Base-by-base conservation (phyloP, 2,329 filamentous ascomycete species). In the Scedosporium aurantiacum region DNA sequence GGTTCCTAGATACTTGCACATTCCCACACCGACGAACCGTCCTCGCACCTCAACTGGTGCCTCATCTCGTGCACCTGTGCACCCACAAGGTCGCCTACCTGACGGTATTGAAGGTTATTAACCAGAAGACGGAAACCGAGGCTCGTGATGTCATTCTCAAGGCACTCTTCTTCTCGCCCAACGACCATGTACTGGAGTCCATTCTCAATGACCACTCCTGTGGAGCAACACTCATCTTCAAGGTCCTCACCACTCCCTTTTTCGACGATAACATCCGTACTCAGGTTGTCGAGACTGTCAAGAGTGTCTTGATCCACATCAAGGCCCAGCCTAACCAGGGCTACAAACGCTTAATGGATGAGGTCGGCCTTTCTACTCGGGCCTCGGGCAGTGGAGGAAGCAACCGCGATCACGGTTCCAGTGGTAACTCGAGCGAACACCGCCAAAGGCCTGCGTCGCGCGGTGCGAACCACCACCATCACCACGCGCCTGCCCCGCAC, bases 31-130 rank as follows among this genome's bases (percentile, higher is more conserved):
- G 94, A 65, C 89, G 94, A 63, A 95, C 90, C 25, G 92, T 97
- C 28, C 81, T 99, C 61, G 92, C 94, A 54, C 94, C 94, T 21
- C 86, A 92, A 67, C 84, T 99, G 25, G 91, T 97, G 16, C 92
- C 94, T 47, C 91, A 96, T 71, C 80, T 99, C 37, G 91, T 97
- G 25, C 91, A 97, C 71, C 82, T 99, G 5, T 97, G 94, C 80
- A 97, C 94, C 0, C 94, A 99, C 80, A 97, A 97, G 79, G 93
- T 99, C 61, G 94, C 94, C 0, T 97, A 97, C 70, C 80, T 97
- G 64, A 99, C 94, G 0, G 93, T 99, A 1, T 80, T 99, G 62
- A 99, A 99, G 78, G 91, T 97, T 58, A 96, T 99, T 74, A 99
- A 99, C 72, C 94, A 99, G 74, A 91, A 96, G 71, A 90, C 92